phyloP scores from a whole-genome alignment of 371 early-diverging fungal genomes.

The Haplosporangium sp. region DNA sequence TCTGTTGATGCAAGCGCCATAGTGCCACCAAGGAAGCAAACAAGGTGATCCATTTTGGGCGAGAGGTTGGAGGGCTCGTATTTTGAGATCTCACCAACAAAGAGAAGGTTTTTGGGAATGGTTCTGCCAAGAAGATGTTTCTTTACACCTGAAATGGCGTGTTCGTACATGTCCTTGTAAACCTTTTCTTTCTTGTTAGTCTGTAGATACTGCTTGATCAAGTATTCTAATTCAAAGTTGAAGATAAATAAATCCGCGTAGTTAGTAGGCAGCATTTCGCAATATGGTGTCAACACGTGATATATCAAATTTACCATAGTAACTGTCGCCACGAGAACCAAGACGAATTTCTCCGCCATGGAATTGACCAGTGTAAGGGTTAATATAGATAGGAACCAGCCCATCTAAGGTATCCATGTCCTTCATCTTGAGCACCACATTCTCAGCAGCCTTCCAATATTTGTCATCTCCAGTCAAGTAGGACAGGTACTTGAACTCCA shows the following conservation, averaged over 20 bases:
- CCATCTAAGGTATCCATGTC: constrained; percentile 72
- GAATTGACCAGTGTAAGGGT: constrained; percentile 61
- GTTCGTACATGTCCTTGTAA: constrained; percentile 79
- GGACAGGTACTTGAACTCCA: constrained; percentile 91
- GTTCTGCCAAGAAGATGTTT: constrained; percentile 75
- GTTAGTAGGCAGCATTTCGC: neutral
- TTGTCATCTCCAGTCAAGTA: constrained; percentile 77
- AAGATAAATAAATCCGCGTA: neutral
- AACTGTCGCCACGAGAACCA: constrained; percentile 91
- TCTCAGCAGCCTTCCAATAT: constrained; percentile 80
- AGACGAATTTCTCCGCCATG: constrained; percentile 69
- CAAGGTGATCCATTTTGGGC: constrained; percentile 93
- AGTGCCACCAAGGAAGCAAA: constrained; percentile 92
- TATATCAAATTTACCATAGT: constrained; percentile 74
- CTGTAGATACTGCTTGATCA: constrained; percentile 88
- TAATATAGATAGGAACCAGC: constrained; percentile 82
- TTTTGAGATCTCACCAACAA: constrained; percentile 76
- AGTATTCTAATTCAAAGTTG: constrained; percentile 76
- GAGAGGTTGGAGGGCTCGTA: constrained; percentile 55
- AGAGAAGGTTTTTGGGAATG: constrained; percentile 69
- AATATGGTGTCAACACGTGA: too few species aligned
- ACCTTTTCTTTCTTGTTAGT: constrained; percentile 71
- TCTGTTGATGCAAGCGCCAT: constrained; percentile 83
- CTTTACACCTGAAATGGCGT: constrained; percentile 78
- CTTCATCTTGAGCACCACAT: constrained; percentile 71